These are phyloP conservation scores for Paxillus rubicundulus DNA, from an alignment of 768 basidiomycete genomes.

Conservation along the genomic window DNA sequence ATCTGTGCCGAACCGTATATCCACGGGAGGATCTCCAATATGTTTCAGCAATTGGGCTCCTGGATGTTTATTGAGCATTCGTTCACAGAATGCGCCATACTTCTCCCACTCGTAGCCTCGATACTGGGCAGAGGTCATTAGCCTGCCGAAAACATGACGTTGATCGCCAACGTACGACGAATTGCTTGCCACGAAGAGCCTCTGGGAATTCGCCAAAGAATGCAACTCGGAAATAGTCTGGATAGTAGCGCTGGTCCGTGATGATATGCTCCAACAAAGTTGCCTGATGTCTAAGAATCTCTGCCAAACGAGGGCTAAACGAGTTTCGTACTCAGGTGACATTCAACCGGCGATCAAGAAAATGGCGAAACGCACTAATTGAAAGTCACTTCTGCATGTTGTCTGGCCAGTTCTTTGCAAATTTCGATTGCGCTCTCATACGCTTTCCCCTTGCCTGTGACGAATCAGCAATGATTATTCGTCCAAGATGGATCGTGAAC, in stretches of 20 bases:
- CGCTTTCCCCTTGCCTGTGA: conserved; percentile 89
- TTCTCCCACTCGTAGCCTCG: conserved; percentile 96
- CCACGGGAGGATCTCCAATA: conserved; percentile 73
- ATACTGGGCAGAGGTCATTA: conserved; percentile 49
- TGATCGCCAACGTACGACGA: conserved; percentile 58
- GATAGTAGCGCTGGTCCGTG: conserved; percentile 77
- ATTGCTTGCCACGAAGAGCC: conserved; percentile 85
- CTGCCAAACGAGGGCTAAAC: conserved; percentile 73
- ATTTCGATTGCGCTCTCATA: conserved; percentile 94
- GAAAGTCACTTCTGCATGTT: conserved; percentile 88
- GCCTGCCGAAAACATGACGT: background rate
- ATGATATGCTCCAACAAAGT: conserved; percentile 84
- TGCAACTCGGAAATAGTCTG: conserved; percentile 90
- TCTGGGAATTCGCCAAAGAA: conserved; percentile 91
- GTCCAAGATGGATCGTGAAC: conserved; percentile 15
- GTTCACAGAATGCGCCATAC: conserved; percentile 83
- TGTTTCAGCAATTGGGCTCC: conserved; percentile 76
- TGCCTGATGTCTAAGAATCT: conserved; percentile 86
- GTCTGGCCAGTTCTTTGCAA: conserved; percentile 85
- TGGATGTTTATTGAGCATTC: conserved; percentile 88
- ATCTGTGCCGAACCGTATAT: conserved; percentile 73
- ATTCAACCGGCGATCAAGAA: background rate
- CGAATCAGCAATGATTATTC: conserved; percentile 2
- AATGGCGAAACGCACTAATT: conserved; percentile 63
- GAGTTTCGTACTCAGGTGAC: conserved; percentile 8